Conservation (phyloP, 23 red algal species). For the Chondrus crispus region DNA sequence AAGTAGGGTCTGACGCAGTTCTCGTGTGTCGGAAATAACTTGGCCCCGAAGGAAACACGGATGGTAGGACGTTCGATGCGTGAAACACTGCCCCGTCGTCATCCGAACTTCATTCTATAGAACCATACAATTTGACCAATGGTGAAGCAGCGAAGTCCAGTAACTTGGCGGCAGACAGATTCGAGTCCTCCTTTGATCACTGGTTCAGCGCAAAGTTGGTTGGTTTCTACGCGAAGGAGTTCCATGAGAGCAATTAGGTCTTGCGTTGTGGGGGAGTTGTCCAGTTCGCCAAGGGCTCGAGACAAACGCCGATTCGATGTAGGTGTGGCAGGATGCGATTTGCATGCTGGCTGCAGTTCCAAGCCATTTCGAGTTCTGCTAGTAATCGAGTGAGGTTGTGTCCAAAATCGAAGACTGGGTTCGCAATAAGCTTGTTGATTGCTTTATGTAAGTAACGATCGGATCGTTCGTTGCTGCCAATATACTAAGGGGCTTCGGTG, state of each 20-base stretch:
- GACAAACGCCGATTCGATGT: background rate
- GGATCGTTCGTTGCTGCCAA: background rate
- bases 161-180: background rate
- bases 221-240: background rate
- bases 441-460: background rate
- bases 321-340: background rate
- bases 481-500: background rate
- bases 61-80: background rate
- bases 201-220: background rate
- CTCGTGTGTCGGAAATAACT: background rate
- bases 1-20: background rate
- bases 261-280: background rate
- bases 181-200: background rate
- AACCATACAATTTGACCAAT: background rate
- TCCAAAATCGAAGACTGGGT: background rate
- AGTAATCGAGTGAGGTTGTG: background rate
- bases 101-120: background rate
- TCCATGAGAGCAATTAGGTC: background rate
- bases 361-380: conserved; percentile 10
- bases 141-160: background rate
- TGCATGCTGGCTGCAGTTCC: background rate
- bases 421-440: background rate
- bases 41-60: background rate
- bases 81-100: background rate
- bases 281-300: background rate